Evolutionary conservation across 768 basidiomycete species (phyloP).

Genomic region (Boletus rufocinnamomeus): DNA sequence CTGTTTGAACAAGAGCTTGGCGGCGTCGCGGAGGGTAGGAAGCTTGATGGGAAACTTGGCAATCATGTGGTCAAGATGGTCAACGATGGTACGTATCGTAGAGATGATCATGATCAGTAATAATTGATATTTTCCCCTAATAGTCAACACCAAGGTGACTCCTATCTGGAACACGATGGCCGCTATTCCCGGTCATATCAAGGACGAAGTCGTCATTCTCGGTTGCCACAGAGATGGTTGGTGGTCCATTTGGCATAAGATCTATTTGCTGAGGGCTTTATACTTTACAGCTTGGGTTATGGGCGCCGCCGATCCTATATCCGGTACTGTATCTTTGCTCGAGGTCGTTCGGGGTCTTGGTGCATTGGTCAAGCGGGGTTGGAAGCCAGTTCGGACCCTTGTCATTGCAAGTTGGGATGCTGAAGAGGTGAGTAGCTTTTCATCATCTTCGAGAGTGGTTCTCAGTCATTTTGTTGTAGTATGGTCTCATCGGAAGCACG

Average conservation of each 20-base stretch:
- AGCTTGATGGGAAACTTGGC: slow-evolving; percentile 53
- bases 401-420: slow-evolving; percentile 80
- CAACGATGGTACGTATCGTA: slow-evolving; percentile 49
- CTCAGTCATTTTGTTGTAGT: slow-evolving; percentile 32
- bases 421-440: slow-evolving; percentile 48
- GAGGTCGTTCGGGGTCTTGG: slow-evolving; percentile 61
- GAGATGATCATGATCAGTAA: background rate
- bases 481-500: slow-evolving; percentile 80
- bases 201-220: slow-evolving; percentile 80
- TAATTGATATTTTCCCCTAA: background rate
- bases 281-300: slow-evolving; percentile 38
- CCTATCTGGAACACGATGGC: slow-evolving; percentile 92
- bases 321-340: slow-evolving; percentile 55
- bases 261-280: slow-evolving; percentile 1
- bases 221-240: slow-evolving; percentile 88
- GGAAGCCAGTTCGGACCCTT: slow-evolving; percentile 70
- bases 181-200: slow-evolving; percentile 78
- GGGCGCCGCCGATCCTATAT: slow-evolving; percentile 56
- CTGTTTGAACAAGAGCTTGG: slow-evolving; percentile 58
- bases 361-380: slow-evolving; percentile 48
- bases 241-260: slow-evolving; percentile 19
- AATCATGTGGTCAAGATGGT: slow-evolving; percentile 47
- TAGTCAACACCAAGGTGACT: slow-evolving; percentile 75
- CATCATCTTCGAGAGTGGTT: background rate
- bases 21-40: slow-evolving; percentile 39